Percentiles rank a stretch among this genome's conserved stretches.
Evolutionary conservation across 768 basidiomycete species (phyloP).

Genomic region (Leccinellum rugosiceps): DNA sequence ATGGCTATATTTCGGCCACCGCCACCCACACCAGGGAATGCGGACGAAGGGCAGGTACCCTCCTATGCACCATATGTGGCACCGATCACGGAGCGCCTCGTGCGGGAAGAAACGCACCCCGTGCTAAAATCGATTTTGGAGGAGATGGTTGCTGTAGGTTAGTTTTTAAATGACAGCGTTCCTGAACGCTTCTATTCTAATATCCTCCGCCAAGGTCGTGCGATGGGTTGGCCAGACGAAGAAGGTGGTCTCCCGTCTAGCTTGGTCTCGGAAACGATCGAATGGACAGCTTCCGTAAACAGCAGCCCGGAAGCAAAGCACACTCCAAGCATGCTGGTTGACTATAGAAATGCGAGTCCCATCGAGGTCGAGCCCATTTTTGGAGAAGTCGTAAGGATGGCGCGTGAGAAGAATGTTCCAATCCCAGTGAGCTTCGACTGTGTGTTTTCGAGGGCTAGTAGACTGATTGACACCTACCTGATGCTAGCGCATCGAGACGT

Average conservation of each 20-base stretch:
- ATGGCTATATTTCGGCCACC: slow-evolving; percentile 51
- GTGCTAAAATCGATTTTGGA: slow-evolving; percentile 42
- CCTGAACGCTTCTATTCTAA: neutral
- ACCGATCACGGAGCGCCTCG: slow-evolving; percentile 39
- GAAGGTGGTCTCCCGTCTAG: slow-evolving; percentile 47
- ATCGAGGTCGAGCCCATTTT: slow-evolving; percentile 68
- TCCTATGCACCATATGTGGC: slow-evolving; percentile 40
- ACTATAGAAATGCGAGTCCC: slow-evolving; percentile 46
- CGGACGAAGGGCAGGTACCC: slow-evolving; percentile 21
- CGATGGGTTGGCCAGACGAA: slow-evolving; percentile 40
- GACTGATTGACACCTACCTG: neutral
- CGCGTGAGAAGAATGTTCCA: slow-evolving; percentile 13
- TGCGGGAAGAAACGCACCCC: slow-evolving; percentile 45
- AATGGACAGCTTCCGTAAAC: slow-evolving; percentile 39
- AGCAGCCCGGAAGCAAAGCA: slow-evolving; percentile 42
- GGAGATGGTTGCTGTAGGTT: slow-evolving; percentile 45
- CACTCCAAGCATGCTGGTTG: slow-evolving; percentile 62
- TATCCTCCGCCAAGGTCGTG: slow-evolving; percentile 10
- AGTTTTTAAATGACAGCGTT: neutral
- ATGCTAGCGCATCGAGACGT: slow-evolving; percentile 53
- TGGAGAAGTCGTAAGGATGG: slow-evolving; percentile 43
- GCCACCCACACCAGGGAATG: neutral
- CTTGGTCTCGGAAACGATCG: slow-evolving; percentile 37
- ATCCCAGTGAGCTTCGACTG: slow-evolving; percentile 9
- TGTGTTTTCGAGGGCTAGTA: neutral